Conservation (phyloP, 1,284 basidiomycete species). For the Naganishia sp. region DNA sequence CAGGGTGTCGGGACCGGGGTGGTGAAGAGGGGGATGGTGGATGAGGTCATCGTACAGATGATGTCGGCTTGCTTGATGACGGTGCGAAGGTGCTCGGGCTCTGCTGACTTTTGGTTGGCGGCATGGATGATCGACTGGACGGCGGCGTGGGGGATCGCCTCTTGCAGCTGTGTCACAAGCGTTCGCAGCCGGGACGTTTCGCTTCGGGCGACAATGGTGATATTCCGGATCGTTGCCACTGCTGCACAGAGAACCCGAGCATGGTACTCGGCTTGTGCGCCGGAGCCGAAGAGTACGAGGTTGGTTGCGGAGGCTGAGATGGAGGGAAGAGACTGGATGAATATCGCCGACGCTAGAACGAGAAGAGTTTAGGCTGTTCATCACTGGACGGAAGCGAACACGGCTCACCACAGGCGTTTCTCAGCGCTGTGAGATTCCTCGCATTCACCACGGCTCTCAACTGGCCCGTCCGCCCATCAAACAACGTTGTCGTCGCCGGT, state of each 20-base stretch:
- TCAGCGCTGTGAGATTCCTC: constrained; percentile 57
- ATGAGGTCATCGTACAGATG: constrained; percentile 70
- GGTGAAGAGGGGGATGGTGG: constrained; percentile 66
- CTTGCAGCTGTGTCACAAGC: constrained; percentile 56
- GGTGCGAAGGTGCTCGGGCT: neutral
- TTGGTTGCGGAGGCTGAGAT: constrained; percentile 51
- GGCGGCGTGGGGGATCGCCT: constrained; percentile 49
- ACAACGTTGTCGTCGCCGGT: constrained; percentile 71
- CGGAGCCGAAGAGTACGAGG: constrained; percentile 73
- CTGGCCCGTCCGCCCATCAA: constrained; percentile 69
- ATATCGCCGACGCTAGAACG: constrained; percentile 65
- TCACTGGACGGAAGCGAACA: constrained; percentile 52
- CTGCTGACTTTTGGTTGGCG: neutral
- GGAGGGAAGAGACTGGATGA: constrained; percentile 34
- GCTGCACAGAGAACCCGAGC: constrained; percentile 64
- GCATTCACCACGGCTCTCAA: constrained; percentile 75
- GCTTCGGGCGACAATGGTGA: constrained; percentile 67
- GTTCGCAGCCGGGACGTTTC: constrained; percentile 59
- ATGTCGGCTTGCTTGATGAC: constrained; percentile 46
- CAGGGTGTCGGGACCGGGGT: constrained; percentile 57
- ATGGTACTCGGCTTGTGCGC: constrained; percentile 65
- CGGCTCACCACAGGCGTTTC: constrained; percentile 47
- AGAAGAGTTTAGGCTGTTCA: neutral
- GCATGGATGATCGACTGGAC: constrained; percentile 38
- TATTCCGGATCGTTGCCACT: constrained; percentile 61